Percentiles rank a stretch among this genome's conserved stretches.
These are phyloP conservation scores for Jamesozyma lodderae DNA, from an alignment of 805 yeast genomes.

Conservation along the genomic window DNA sequence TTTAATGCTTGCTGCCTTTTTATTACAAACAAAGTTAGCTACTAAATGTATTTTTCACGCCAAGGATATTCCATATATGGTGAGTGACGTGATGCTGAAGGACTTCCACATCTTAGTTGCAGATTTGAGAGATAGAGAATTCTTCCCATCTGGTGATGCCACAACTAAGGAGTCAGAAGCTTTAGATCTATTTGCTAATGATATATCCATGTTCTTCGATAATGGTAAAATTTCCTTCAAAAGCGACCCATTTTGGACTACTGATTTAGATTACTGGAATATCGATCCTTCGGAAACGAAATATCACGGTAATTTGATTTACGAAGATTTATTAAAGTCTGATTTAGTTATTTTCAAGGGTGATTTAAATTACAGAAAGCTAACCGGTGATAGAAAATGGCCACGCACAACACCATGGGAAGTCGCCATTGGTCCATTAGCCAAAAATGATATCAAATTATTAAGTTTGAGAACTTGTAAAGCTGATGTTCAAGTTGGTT, in stretches of 20 bases:
- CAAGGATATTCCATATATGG: conserved; percentile 94
- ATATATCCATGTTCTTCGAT: conserved; percentile 36
- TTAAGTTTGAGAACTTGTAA: conserved; percentile 86
- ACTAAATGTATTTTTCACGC: conserved; percentile 69
- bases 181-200: conserved; percentile 39
- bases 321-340: conserved; percentile 52
- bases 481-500: conserved; percentile 91
- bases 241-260: conserved; percentile 81
- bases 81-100: conserved; percentile 83
- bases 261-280: conserved; percentile 65
- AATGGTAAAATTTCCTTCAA: conserved; percentile 42
- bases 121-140: conserved; percentile 43
- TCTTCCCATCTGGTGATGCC: conserved; percentile 36
- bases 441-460: conserved; percentile 51
- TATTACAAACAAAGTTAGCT: conserved; percentile 63
- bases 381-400: conserved; percentile 90
- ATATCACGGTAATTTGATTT: conserved; percentile 48
- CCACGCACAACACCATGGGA: conserved; percentile 66
- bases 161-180: conserved; percentile 30
- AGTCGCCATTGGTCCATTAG: conserved; percentile 61
- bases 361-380: conserved; percentile 88
- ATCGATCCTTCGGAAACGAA: conserved; percentile 42
- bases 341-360: conserved; percentile 82
- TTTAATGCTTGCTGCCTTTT: conserved; percentile 51
- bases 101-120: conserved; percentile 56